Percentiles rank a stretch among this genome's conserved stretches.
Evolutionary conservation across 176 grass and related monocot genomes (phyloP).

Genomic region (Aegilops bicornis): DNA sequence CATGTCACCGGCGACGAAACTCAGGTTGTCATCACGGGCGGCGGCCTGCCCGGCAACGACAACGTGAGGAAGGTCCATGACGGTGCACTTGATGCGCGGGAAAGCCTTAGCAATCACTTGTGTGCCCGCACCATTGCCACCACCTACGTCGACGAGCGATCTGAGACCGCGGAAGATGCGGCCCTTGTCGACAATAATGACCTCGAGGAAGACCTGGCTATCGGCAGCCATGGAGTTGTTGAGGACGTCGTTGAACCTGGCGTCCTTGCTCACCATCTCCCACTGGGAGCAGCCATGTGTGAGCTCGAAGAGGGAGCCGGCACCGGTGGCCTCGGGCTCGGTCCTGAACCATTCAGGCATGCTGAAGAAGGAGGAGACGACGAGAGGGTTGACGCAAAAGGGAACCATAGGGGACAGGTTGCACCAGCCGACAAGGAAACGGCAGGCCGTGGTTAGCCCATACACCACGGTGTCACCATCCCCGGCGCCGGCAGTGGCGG

Average conservation of each 20-base stretch:
- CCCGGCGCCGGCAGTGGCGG: no score
- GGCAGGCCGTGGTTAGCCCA: no score
- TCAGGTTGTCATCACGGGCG: not conserved
- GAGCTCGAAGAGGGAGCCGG: not conserved
- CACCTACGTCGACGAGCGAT: constrained; percentile 46
- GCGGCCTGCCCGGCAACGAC: not conserved
- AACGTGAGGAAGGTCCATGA: constrained; percentile 49
- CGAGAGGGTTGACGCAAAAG: no score
- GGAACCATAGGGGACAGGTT: no score
- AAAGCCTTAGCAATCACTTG: constrained; percentile 14
- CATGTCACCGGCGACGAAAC: constrained; percentile 25
- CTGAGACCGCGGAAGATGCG: not conserved
- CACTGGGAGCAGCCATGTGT: constrained; percentile 21
- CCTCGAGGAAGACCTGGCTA: constrained; percentile 9
- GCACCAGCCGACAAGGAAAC: no score
- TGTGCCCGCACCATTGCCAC: not conserved
- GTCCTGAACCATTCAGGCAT: not conserved
- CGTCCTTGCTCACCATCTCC: not conserved
- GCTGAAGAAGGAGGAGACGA: no score
- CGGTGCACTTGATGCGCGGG: constrained; percentile 34
- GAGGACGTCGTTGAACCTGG: not conserved
- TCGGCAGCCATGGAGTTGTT: constrained; percentile 32
- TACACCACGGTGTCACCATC: no score
- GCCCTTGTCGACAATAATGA: not conserved
- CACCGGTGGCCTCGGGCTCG: not conserved